Evolutionary conservation across 2,329 filamentous ascomycete species (phyloP).

Genomic region (Fonsecaea pedrosoi): DNA sequence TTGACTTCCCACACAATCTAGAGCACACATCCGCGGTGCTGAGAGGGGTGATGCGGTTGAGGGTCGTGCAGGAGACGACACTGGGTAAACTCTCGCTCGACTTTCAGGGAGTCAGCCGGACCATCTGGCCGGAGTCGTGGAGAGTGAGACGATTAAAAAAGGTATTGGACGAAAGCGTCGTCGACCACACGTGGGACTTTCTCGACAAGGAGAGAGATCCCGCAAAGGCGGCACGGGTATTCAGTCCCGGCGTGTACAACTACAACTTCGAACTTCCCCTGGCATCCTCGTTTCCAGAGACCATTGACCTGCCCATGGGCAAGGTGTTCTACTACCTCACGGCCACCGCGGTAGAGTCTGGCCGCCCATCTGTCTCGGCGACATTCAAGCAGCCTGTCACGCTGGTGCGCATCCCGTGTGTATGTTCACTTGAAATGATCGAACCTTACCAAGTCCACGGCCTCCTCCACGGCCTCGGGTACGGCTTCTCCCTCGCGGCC

Average conservation of each 20-base stretch:
- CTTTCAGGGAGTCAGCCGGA: conserved; percentile 10
- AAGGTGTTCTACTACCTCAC: conserved; percentile 17
- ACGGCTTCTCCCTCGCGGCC: conserved; percentile 13
- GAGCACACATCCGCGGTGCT: conserved; percentile 19
- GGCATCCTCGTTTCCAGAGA: conserved; percentile 13
- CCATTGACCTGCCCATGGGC: conserved; percentile 18
- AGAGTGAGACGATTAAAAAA: conserved; percentile 14
- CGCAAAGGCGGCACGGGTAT: not conserved
- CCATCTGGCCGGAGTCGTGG: conserved; percentile 22
- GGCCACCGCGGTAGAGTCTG: not conserved
- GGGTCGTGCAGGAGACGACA: conserved; percentile 5
- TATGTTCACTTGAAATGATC: conserved; percentile 15
- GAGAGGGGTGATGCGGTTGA: conserved; percentile 11
- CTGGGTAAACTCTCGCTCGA: conserved; percentile 2
- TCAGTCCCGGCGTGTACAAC: conserved; percentile 13
- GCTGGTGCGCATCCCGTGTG: conserved; percentile 17
- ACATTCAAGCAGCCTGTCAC: conserved; percentile 6
- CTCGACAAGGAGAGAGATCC: not conserved
- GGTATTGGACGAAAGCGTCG: conserved; percentile 9
- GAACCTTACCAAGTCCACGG: conserved; percentile 19
- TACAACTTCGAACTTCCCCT: conserved; percentile 16
- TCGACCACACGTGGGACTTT: conserved; percentile 20
- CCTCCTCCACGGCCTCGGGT: conserved; percentile 10
- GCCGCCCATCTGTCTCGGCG: not conserved
- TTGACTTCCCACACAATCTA: conserved; percentile 18